Percentiles rank a stretch among this genome's conserved stretches.
Evolutionary conservation across 2,329 filamentous ascomycete species (phyloP).

Genomic region (Curvularia lunata): DNA sequence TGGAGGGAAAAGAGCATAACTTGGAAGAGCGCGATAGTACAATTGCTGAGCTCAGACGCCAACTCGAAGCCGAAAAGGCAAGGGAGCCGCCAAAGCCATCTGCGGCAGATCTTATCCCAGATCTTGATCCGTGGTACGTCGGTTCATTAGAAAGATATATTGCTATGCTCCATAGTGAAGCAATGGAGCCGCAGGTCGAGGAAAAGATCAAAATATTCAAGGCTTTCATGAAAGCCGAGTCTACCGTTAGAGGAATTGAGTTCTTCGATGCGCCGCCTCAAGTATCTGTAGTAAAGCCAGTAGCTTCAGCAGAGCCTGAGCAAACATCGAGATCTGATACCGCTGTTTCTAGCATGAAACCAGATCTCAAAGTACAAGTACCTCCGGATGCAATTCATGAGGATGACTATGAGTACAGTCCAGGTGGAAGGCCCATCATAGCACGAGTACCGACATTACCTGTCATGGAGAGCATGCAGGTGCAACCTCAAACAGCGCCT

Average conservation of each 20-base stretch:
- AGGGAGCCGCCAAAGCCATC: constrained; percentile 32
- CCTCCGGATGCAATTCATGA: constrained; percentile 17
- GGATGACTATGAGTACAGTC: constrained; percentile 55
- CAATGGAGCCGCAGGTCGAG: constrained; percentile 53
- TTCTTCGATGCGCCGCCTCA: constrained; percentile 42
- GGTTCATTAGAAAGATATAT: constrained; percentile 62
- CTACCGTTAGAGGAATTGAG: constrained; percentile 52
- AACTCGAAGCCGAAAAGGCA: constrained; percentile 33
- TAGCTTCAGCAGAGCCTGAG: constrained; percentile 2
- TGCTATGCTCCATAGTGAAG: constrained; percentile 61
- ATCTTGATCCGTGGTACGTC: constrained; percentile 64
- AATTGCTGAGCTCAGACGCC: constrained; percentile 9
- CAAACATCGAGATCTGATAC: constrained; percentile 12
- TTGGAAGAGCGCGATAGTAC: constrained; percentile 9
- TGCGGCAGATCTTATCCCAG: constrained; percentile 53
- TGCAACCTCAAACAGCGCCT: constrained; percentile 23
- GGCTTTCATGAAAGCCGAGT: constrained; percentile 52
- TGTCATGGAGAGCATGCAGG: constrained; percentile 18
- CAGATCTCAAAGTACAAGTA: constrained; percentile 29
- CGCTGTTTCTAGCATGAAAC: constrained; percentile 16
- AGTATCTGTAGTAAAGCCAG: constrained; percentile 12
- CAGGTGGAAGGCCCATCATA: constrained; percentile 60
- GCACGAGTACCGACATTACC: constrained; percentile 27
- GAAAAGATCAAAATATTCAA: constrained; percentile 62
- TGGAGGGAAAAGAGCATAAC: constrained; percentile 36